Evolutionary conservation across 2,329 filamentous ascomycete species (phyloP), one percentile per base, ranked within the genome.

Genomic region (Massarina eburnea): DNA sequence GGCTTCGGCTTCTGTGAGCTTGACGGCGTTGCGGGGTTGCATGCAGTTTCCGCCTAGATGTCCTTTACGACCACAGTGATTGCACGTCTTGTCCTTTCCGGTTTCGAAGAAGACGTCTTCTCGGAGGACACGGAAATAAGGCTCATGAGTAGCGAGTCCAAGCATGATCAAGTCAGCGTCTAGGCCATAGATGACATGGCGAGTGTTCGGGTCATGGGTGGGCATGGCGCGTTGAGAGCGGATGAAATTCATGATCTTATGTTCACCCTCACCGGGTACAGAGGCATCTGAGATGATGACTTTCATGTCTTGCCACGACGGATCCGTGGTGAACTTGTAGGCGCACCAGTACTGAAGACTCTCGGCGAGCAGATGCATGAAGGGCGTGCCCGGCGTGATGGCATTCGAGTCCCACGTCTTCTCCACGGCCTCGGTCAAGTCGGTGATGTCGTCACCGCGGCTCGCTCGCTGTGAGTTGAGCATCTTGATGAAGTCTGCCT

Each of bases 81-180:
- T 86, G 76, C 95, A 99, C n/a, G 84, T 82, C 52, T 89, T 85
- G 40, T 85, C 80, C 71, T 89, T 95, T 48, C 85, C 84, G 54
- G 96, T 89, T 67, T 96, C 89, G 56, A 86, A 88, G 68, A 97
- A 97, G 27, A 99, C 94, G 69, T 99, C 95, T 72, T 99, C 94
- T 72, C 94, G 88, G 39, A 99, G 79, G 39, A 99, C 91, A 61
- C 91, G 86, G 72, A 99, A 99, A 73, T 97, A 87, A 43, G 95
- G 94, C 68, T 99, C 95, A 71, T 99, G 95, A 14, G 94, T 99
- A 20, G 89, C 94, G 58, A 99, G 83, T 49, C 92, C 94, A 66
- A 99, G 78, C 94, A 99, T 99, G 73, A 99, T 99, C 57, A 99
- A 78, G 80, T 99, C 94, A 49, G 94, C 95, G 76, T 99, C 94